Percentiles rank a stretch among this genome's conserved stretches.
Conservation (phyloP, 345 rosid genomes). For the Ailanthus altissimus region DNA sequence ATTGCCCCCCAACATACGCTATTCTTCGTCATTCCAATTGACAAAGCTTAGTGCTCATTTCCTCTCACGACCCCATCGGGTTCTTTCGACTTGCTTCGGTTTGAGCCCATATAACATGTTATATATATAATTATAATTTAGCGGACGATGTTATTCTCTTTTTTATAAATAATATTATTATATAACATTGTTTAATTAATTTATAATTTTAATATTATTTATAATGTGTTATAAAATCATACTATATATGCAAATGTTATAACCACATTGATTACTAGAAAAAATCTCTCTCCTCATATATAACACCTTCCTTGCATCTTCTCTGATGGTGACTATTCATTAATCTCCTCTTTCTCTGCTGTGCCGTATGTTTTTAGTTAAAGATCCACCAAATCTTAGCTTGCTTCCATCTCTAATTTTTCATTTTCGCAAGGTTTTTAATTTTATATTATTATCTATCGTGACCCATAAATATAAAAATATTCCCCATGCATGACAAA, state of each 20-base stretch:
- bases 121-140: too few species aligned
- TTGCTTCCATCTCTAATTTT: not conserved
- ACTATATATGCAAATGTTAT: too few species aligned
- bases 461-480: too few species aligned
- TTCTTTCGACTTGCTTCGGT: not conserved
- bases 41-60: not conserved
- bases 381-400: not conserved
- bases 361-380: not conserved
- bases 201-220: too few species aligned
- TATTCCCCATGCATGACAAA: not conserved
- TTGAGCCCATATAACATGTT: too few species aligned
- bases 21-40: not conserved
- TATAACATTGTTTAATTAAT: too few species aligned
- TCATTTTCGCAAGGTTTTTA: not conserved
- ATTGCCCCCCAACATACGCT: not conserved
- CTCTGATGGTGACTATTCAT: not conserved
- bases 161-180: too few species aligned
- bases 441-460: not conserved
- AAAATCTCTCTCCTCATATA: not conserved
- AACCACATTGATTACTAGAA: too few species aligned
- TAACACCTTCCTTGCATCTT: conserved; percentile 13
- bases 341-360: not conserved
- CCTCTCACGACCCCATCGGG: not conserved
- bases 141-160: too few species aligned
- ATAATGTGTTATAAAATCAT: too few species aligned